These are phyloP conservation scores for Fusarium solani-melongenae DNA, from an alignment of 2,329 filamentous ascomycete species.

Conservation along the genomic window DNA sequence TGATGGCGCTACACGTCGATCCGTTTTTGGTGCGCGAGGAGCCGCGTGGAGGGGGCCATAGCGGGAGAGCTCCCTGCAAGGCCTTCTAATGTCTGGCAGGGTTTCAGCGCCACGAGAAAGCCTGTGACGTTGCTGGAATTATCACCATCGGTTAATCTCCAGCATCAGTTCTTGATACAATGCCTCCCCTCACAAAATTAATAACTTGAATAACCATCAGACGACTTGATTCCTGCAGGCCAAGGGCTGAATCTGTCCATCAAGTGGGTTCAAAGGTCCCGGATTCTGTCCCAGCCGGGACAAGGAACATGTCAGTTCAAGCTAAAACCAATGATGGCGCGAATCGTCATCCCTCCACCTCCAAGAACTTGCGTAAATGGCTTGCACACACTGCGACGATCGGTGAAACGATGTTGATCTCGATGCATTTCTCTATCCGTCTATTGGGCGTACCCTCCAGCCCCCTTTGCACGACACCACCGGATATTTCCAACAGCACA, in stretches of 20 bases:
- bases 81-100: slow-evolving; percentile 2
- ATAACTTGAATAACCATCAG: neutral
- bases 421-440: slow-evolving; percentile 9
- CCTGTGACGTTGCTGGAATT: slow-evolving; percentile 13
- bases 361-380: slow-evolving; percentile 41
- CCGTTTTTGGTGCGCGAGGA: slow-evolving; percentile 23
- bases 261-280: neutral
- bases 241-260: slow-evolving; percentile 13
- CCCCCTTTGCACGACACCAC: neutral
- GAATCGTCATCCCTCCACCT: slow-evolving; percentile 20
- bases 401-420: slow-evolving; percentile 18
- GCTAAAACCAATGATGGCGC: slow-evolving; percentile 12
- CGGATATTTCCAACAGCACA: neutral
- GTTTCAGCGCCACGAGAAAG: slow-evolving; percentile 14
- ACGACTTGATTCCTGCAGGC: slow-evolving; percentile 6
- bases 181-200: too few species aligned
- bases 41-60: slow-evolving; percentile 27
- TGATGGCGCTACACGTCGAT: slow-evolving; percentile 22
- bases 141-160: neutral
- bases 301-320: slow-evolving; percentile 16
- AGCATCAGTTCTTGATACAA: neutral
- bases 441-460: slow-evolving; percentile 9
- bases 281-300: slow-evolving; percentile 11
- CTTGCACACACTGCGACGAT: slow-evolving; percentile 24
- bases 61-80: slow-evolving; percentile 22